Evolutionary conservation across 768 basidiomycete genomes (phyloP).

Genomic region (Clitopilus hobsonii): DNA sequence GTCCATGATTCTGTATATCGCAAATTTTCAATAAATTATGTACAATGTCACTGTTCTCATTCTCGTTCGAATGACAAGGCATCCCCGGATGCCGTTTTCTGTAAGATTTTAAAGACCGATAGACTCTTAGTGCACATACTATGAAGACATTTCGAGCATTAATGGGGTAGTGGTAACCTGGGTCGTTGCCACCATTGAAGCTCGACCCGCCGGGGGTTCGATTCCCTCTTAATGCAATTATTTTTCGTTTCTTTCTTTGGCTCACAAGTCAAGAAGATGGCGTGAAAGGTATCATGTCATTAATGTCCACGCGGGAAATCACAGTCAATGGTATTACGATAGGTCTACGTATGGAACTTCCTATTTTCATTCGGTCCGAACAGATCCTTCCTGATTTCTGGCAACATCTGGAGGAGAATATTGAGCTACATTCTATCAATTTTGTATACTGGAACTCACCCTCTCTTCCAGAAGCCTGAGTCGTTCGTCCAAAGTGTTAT

Average conservation of each 20-base stretch:
- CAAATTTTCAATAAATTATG: not conserved
- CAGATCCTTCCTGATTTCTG: slow-evolving; percentile 85
- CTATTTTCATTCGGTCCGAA: slow-evolving; percentile 91
- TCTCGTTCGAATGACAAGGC: too few species aligned
- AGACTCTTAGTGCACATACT: too few species aligned
- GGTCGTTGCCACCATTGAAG: slow-evolving; percentile 14
- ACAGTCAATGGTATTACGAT: not conserved
- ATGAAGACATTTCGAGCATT: slow-evolving; percentile 8
- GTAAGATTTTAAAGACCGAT: too few species aligned
- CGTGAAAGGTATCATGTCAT: not conserved
- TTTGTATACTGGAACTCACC: slow-evolving; percentile 41
- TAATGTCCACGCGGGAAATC: too few species aligned
- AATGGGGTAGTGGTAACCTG: slow-evolving; percentile 15
- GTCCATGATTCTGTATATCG: slow-evolving; percentile 27
- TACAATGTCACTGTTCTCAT: too few species aligned
- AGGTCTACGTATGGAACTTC: slow-evolving; percentile 72
- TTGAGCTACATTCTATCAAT: not conserved
- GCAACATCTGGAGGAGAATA: slow-evolving; percentile 69
- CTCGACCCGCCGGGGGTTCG: slow-evolving; percentile 81
- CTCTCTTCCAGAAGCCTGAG: slow-evolving; percentile 85
- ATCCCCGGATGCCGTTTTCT: too few species aligned
- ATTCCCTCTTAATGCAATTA: slow-evolving; percentile 73
- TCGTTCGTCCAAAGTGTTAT: slow-evolving; percentile 94
- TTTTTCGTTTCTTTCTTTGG: not conserved
- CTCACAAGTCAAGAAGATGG: not conserved